Evolutionary conservation across 1,284 basidiomycete genomes (phyloP).

Genomic region (Microbotryum scabiosae): DNA sequence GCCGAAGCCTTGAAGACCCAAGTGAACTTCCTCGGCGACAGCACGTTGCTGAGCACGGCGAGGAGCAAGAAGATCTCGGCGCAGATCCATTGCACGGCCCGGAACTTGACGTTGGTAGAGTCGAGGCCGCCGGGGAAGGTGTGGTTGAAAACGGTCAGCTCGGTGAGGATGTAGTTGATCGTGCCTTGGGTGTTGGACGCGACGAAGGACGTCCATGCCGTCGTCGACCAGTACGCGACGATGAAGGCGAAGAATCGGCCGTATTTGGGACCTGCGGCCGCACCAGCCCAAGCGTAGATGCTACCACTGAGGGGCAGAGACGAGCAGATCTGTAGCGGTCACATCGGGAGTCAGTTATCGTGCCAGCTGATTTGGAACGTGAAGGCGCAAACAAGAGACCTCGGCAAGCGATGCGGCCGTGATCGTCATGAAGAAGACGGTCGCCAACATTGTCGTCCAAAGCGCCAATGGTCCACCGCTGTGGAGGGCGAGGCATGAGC

Average conservation of each 20-base stretch:
- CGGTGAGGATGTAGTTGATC: constrained; percentile 65
- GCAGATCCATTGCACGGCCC: constrained; percentile 68
- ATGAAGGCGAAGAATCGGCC: constrained; percentile 73
- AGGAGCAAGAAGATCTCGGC: constrained; percentile 61
- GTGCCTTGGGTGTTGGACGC: constrained; percentile 75
- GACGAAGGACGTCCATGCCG: constrained; percentile 81
- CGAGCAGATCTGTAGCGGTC: constrained; percentile 20
- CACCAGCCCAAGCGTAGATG: constrained; percentile 83
- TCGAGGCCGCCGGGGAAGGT: constrained; percentile 66
- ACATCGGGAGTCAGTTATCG: too few relatives aligned
- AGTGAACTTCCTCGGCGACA: constrained; percentile 60
- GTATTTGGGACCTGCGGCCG: constrained; percentile 73
- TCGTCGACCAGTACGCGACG: constrained; percentile 46
- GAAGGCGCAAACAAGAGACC: constrained; percentile 62
- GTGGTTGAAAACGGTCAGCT: constrained; percentile 65
- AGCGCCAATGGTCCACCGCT: constrained; percentile 69
- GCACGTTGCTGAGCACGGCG: constrained; percentile 67
- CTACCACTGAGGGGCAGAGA: constrained; percentile 55
- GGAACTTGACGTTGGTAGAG: constrained; percentile 66
- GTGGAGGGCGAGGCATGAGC: too few relatives aligned
- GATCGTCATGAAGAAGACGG: constrained; percentile 71
- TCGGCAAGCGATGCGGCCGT: constrained; percentile 76
- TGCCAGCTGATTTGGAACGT: constrained; percentile 44
- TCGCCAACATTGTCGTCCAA: constrained; percentile 71
- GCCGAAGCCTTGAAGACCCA: constrained; percentile 64